Evolutionary conservation across 2,329 filamentous ascomycete species (phyloP).

Genomic region (Nigrospora osmanthi): DNA sequence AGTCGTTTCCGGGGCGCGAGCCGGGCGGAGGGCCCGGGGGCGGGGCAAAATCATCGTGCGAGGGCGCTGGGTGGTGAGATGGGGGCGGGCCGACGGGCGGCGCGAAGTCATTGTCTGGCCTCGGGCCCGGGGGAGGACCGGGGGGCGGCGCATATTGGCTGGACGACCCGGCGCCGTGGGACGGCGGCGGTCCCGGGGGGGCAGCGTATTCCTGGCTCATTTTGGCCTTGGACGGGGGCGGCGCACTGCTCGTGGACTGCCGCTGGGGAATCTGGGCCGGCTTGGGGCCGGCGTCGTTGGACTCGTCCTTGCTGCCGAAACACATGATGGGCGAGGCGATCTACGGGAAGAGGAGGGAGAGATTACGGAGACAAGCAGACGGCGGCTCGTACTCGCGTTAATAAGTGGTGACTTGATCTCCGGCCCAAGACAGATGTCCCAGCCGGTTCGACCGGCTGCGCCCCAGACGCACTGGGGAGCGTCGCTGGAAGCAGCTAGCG

Average conservation of each 20-base stretch:
- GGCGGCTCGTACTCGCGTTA: too few species aligned
- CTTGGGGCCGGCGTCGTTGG: conserved; percentile 29
- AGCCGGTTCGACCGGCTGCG: too few species aligned
- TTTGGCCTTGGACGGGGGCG: conserved; percentile 13
- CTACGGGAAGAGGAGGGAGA: too few species aligned
- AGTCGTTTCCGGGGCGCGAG: conserved; percentile 9
- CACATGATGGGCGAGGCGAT: conserved; percentile 29
- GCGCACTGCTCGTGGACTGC: conserved; percentile 10
- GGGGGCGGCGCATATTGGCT: conserved; percentile 13
- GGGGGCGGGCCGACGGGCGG: conserved; percentile 29
- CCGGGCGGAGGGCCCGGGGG: conserved; percentile 22
- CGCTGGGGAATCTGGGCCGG: conserved; percentile 21
- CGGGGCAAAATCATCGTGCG: conserved; percentile 7
- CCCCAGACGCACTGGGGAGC: too few species aligned
- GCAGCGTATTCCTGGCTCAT: conserved; percentile 8
- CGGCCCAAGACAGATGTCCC: too few species aligned
- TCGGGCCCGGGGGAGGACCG: conserved; percentile 15
- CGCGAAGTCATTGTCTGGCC: conserved; percentile 16
- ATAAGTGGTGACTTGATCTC: too few species aligned
- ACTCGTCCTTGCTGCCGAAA: conserved; percentile 37
- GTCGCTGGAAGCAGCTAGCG: too few species aligned
- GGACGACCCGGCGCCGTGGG: conserved; percentile 4
- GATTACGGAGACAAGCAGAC: too few species aligned
- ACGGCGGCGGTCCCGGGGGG: conserved; percentile 15
- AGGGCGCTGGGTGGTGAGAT: conserved; percentile 6